Conservation (phyloP, 2,329 filamentous ascomycete genomes). For the Trichoderma atroviride region DNA sequence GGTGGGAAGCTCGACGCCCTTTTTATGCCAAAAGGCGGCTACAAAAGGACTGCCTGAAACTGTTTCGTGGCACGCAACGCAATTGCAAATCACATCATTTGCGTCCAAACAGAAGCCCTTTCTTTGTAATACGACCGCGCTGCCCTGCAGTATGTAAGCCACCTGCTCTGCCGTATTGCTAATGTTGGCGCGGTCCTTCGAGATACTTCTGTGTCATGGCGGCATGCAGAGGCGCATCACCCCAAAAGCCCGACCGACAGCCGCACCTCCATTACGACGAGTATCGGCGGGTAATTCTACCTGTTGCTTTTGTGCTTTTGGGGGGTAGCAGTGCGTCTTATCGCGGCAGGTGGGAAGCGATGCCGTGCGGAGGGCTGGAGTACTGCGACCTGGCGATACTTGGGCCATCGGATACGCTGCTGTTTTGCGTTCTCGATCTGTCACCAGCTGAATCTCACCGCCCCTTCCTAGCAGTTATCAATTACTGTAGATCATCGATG, state of each 20-base stretch:
- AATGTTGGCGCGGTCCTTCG: conserved; percentile 14
- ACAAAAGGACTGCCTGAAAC: not conserved
- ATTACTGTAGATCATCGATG: conserved; percentile 11
- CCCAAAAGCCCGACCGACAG: conserved; percentile 19
- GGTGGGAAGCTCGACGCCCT: conserved; percentile 4
- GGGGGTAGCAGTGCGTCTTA: not conserved
- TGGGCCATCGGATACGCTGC: not conserved
- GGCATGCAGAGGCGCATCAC: conserved; percentile 15
- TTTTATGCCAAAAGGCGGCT: conserved; percentile 6
- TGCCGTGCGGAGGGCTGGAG: not conserved
- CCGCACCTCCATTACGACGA: conserved; percentile 17
- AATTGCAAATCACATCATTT: conserved; percentile 24
- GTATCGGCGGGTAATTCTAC: not conserved
- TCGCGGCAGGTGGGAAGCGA: not conserved
- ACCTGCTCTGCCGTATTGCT: conserved; percentile 10
- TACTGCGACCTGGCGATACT: conserved; percentile 1
- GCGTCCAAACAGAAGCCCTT: not conserved
- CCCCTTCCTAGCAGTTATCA: not conserved
- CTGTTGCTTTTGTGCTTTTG: not conserved
- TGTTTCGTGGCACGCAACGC: not conserved
- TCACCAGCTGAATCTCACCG: conserved; percentile 20
- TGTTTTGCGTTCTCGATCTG: conserved; percentile 6
- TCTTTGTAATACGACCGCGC: conserved; percentile 15
- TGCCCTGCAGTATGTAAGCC: conserved; percentile 11
- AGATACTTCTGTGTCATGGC: conserved; percentile 26